Percentiles rank a stretch among this genome's conserved stretches.
Evolutionary conservation across 805 yeast genomes (phyloP).

Genomic region (Suhomyces tanzawaensis): DNA sequence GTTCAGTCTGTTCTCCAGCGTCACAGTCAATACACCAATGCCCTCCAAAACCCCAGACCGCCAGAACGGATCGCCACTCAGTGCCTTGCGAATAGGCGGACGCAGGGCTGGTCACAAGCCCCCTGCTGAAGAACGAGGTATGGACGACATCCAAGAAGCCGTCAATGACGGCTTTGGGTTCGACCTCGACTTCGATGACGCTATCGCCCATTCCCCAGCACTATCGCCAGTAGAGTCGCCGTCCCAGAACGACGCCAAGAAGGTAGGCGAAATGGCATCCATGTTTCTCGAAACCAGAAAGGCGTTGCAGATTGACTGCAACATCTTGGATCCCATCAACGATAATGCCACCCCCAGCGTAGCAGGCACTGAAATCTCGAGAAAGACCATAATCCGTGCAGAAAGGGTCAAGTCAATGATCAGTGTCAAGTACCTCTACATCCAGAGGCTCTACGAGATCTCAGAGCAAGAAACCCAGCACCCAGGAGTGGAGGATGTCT

Average conservation of each 20-base stretch:
- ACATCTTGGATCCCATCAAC: conserved; percentile 33
- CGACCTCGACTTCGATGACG: background rate
- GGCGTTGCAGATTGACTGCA: conserved; percentile 41
- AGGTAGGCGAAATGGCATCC: conserved; percentile 38
- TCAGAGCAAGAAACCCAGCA: conserved; percentile 22
- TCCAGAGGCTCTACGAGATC: conserved; percentile 39
- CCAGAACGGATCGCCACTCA: background rate
- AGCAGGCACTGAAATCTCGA: conserved; percentile 22
- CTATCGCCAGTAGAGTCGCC: background rate
- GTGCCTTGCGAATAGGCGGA: background rate
- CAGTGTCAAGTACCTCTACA: conserved; percentile 47
- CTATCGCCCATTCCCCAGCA: background rate
- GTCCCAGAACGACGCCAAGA: conserved; percentile 13
- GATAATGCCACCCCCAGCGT: conserved; percentile 4
- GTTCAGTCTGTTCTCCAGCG: too few species aligned
- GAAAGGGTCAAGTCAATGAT: conserved; percentile 48
- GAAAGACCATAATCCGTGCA: conserved; percentile 43
- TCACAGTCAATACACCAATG: too few species aligned
- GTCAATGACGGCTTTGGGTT: conserved; percentile 1
- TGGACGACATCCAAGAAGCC: conserved; percentile 1
- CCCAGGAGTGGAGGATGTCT: conserved; percentile 61
- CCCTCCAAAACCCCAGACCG: background rate
- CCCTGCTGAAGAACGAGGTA: background rate
- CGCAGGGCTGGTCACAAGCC: background rate
- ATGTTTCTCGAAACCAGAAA: conserved; percentile 43